Percentiles rank a stretch among this genome's conserved stretches.
phyloP scores from a whole-genome alignment of 129 eudicot genomes.

The Solidago caesia region DNA sequence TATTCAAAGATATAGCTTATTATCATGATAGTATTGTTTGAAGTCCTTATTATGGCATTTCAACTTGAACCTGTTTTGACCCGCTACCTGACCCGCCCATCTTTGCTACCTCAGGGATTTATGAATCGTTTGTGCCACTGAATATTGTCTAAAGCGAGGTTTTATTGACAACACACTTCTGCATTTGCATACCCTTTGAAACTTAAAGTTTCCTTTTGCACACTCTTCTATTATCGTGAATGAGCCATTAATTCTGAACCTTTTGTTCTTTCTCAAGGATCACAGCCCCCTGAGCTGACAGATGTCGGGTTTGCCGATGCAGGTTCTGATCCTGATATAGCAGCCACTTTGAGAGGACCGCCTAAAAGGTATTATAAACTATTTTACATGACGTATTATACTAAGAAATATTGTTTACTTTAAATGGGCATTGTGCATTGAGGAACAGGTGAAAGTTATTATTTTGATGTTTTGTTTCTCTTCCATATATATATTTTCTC shows the following conservation, averaged over 20 bases:
- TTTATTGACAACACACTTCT: constrained; percentile 6
- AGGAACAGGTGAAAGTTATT: constrained; percentile 3
- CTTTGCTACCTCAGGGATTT: not conserved
- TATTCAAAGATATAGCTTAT: not conserved
- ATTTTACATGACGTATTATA: constrained; percentile 6
- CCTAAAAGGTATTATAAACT: constrained; percentile 61
- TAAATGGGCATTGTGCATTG: constrained; percentile 3
- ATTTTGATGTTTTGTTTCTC: not conserved
- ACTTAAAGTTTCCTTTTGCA: not conserved
- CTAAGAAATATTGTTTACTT: not conserved
- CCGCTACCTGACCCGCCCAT: not conserved
- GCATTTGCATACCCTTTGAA: constrained; percentile 3
- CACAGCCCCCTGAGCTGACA: constrained; percentile 24
- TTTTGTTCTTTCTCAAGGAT: constrained; percentile 27
- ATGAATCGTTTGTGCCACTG: not conserved
- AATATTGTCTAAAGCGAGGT: constrained; percentile 14
- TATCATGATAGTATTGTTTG: not conserved
- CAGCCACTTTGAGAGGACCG: constrained; percentile 51
- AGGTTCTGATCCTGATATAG: constrained; percentile 18
- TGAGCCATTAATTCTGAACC: constrained; percentile 14
- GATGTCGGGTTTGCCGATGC: constrained; percentile 5
- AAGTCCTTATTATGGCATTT: not conserved
- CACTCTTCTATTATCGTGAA: not conserved
- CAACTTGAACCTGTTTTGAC: not conserved
- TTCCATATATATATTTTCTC: constrained; percentile 11